These are phyloP conservation scores for Boletus reticulatus DNA, from an alignment of 768 basidiomycete genomes.

Conservation along the genomic window DNA sequence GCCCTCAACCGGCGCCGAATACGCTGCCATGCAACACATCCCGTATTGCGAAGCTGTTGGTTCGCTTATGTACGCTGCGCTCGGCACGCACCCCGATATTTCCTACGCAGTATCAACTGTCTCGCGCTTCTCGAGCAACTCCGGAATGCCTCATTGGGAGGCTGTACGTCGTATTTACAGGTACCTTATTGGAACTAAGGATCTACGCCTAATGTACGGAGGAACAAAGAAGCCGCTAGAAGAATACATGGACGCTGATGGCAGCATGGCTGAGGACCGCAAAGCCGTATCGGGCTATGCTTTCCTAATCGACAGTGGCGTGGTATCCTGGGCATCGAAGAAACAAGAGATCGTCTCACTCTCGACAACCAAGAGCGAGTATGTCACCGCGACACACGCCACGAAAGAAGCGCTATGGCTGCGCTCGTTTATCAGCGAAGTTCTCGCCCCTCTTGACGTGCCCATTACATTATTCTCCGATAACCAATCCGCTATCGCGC, in stretches of 20 bases:
- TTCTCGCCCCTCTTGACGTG: not conserved
- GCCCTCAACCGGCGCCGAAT: conserved; percentile 17
- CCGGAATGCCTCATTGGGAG: not conserved
- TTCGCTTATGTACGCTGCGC: too few relatives aligned
- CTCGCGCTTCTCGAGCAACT: not conserved
- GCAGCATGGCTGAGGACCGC: not conserved
- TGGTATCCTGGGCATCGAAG: not conserved
- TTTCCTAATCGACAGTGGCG: not conserved
- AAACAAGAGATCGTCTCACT: not conserved
- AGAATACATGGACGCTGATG: not conserved
- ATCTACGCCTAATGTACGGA: not conserved
- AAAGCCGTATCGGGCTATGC: not conserved
- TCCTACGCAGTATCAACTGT: not conserved
- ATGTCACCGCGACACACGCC: not conserved
- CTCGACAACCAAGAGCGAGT: not conserved
- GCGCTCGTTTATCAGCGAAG: not conserved
- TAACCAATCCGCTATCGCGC: too few relatives aligned
- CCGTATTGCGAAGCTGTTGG: not conserved
- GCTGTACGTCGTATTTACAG: not conserved
- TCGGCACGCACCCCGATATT: conserved; percentile 6
- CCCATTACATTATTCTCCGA: not conserved
- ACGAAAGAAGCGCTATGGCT: not conserved
- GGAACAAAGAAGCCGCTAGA: not conserved
- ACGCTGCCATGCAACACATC: conserved; percentile 22
- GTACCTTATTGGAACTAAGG: not conserved